Base-by-base conservation (phyloP, 192 early-diverging fungal species). In the Coemansia sp. region DNA sequence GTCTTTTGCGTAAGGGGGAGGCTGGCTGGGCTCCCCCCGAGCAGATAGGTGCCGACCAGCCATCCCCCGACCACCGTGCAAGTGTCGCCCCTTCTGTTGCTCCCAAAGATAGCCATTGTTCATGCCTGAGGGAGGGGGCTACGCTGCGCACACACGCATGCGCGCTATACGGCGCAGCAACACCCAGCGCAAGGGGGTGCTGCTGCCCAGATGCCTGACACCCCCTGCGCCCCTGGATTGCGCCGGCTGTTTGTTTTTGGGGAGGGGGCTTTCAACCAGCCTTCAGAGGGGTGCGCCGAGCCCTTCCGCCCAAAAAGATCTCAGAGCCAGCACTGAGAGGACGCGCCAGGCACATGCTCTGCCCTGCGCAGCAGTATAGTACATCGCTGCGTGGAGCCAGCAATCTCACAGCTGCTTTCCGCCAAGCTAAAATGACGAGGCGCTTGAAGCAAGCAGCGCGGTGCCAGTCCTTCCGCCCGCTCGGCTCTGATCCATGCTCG, bases 161-260 rank as follows among this genome's bases (percentile, higher is more conserved):
- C 62, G 62, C 62, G 62, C 62, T 64, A 64, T 54, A 64, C 62
- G 62, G 62, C 62, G 62, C 62, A 57, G 62, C 62, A 48, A 43
- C 61, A 13, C 32, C 52, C 39, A 35, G 39, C 61, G 48, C 16
- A 61, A 53, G 47, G 32, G 50, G 61, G 49, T 37, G 61, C 29
- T 19, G 50, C 50, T 35, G 37, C 18, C 48, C 20, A 37, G 61
- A 12, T 19, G 50, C 50, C 50, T 18, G 16, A 23, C 20, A 32
- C 49, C 61, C 61, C 57, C 61, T 38, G 29, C 18, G 61, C 61
- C 32, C 59, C 59, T 32, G 29, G 16, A 19, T 18, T 14, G 47
- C 43, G 24, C 38, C 59, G 59, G 59, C 45, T 60, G 23, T 22
- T 62, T 62, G 27, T 22, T 58, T 61, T 61, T 54, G 53, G 53